Conservation (phyloP, 2,329 filamentous ascomycete genomes). For the Nigrospora sphaerica region DNA sequence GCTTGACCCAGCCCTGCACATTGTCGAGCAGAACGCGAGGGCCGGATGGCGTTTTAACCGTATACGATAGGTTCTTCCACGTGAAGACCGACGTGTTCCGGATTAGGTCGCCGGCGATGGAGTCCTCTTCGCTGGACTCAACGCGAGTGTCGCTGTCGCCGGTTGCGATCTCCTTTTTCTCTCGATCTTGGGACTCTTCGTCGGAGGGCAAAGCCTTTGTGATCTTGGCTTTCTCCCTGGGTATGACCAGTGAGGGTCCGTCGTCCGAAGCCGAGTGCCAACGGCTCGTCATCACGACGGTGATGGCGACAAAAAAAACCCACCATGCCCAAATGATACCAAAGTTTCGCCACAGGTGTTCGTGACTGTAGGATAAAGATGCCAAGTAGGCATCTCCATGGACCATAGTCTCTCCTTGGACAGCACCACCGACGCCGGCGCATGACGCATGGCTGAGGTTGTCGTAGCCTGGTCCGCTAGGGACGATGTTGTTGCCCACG, state of each 20-base stretch:
- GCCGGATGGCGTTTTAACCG: conserved; percentile 39
- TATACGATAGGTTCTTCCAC: conserved; percentile 1
- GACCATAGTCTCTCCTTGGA: conserved; percentile 38
- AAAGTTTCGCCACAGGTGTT: conserved; percentile 68
- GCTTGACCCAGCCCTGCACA: conserved; percentile 53
- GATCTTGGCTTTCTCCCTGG: conserved; percentile 46
- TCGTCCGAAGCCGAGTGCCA: background rate
- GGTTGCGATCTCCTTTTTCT: background rate
- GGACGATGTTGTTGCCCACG: conserved; percentile 35
- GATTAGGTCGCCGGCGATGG: background rate
- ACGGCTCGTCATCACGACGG: conserved; percentile 57
- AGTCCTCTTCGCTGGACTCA: background rate
- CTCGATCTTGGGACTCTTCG: background rate
- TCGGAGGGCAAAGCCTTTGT: conserved; percentile 14
- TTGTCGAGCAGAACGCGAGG: conserved; percentile 50
- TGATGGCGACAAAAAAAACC: conserved; percentile 65
- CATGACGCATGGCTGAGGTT: conserved; percentile 44
- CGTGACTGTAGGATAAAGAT: conserved; percentile 46
- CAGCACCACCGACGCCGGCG: conserved; percentile 39
- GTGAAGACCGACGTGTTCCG: conserved; percentile 1
- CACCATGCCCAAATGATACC: conserved; percentile 71
- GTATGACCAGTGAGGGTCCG: background rate
- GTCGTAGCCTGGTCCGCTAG: conserved; percentile 25
- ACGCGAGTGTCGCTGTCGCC: no score
- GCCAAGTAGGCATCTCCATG: conserved; percentile 48